phyloP scores from a whole-genome alignment of 202 grass and related monocot genomes.

The Saccharum hybrid region DNA sequence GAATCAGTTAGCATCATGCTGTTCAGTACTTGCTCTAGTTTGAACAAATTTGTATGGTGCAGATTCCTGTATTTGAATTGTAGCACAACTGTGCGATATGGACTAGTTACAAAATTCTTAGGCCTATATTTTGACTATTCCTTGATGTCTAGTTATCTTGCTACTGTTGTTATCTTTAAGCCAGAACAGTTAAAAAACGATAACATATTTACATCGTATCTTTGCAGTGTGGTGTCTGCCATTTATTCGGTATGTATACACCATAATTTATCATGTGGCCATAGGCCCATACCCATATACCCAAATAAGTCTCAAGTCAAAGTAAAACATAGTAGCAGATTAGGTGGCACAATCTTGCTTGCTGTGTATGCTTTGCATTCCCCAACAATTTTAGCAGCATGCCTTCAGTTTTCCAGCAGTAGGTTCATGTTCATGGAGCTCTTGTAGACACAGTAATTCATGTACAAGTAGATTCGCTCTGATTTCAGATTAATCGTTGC shows the following conservation, averaged over 20 bases:
- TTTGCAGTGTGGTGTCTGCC: too few species aligned
- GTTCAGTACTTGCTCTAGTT: background rate
- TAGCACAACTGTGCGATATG: background rate
- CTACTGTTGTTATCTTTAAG: background rate
- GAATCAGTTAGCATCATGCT: background rate
- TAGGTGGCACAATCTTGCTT: background rate
- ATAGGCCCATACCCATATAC: background rate
- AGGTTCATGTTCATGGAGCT: background rate
- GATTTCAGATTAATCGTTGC: background rate
- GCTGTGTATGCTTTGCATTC: background rate
- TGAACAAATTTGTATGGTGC: background rate
- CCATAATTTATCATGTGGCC: background rate
- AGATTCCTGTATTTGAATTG: background rate
- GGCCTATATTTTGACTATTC: background rate
- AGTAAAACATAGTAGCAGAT: too few species aligned
- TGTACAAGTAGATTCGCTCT: background rate
- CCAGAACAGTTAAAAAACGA: background rate
- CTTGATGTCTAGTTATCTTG: background rate
- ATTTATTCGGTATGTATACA: background rate
- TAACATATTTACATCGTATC: background rate
- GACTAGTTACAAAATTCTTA: background rate
- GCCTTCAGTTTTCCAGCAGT: background rate
- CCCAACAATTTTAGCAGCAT: background rate
- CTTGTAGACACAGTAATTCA: background rate
- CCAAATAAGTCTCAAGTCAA: background rate